These are phyloP conservation scores for Hypomontagnella submonticulosa DNA, from an alignment of 495 filamentous ascomycete genomes.

Conservation along the genomic window DNA sequence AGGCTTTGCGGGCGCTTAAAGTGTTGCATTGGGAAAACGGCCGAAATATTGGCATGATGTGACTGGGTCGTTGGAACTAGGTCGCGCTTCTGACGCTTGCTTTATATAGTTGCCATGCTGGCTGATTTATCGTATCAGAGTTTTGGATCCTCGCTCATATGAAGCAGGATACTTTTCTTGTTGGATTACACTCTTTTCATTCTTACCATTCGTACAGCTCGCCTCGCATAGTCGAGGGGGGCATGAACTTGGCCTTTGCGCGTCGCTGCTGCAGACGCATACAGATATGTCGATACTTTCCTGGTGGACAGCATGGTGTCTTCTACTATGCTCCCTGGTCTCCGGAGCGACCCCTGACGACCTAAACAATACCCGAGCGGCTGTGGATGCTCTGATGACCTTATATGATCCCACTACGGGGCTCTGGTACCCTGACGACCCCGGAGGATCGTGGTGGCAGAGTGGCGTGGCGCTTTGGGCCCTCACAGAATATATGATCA, in stretches of 20 bases:
- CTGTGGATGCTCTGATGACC: slow-evolving; percentile 55
- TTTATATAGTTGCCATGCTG: slow-evolving; percentile 6
- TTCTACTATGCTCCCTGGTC: slow-evolving; percentile 8
- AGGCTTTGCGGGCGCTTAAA: slow-evolving; percentile 29
- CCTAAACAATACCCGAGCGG: slow-evolving; percentile 25
- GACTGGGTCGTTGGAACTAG: background rate
- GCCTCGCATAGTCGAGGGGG: background rate
- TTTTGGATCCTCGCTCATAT: background rate
- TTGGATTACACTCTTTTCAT: background rate
- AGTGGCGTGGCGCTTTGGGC: slow-evolving; percentile 54
- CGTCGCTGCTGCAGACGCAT: background rate
- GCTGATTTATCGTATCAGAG: slow-evolving; percentile 1
- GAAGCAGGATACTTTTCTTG: slow-evolving; percentile 5
- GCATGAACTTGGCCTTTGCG: background rate
- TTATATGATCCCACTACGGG: slow-evolving; percentile 50
- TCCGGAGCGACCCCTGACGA: slow-evolving; percentile 9
- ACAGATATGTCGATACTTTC: slow-evolving; percentile 21
- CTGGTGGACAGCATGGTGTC: slow-evolving; percentile 18
- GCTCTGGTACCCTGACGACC: slow-evolving; percentile 49
- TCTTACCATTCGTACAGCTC: background rate
- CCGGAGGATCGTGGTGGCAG: slow-evolving; percentile 53
- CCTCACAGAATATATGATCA: slow-evolving; percentile 54
- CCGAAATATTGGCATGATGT: slow-evolving; percentile 5
- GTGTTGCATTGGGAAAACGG: slow-evolving; percentile 33
- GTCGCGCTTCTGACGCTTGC: slow-evolving; percentile 20